These are phyloP conservation scores for Cardamine chenopodiifolia DNA, from an alignment of 345 rosid species.

Conservation along the genomic window DNA sequence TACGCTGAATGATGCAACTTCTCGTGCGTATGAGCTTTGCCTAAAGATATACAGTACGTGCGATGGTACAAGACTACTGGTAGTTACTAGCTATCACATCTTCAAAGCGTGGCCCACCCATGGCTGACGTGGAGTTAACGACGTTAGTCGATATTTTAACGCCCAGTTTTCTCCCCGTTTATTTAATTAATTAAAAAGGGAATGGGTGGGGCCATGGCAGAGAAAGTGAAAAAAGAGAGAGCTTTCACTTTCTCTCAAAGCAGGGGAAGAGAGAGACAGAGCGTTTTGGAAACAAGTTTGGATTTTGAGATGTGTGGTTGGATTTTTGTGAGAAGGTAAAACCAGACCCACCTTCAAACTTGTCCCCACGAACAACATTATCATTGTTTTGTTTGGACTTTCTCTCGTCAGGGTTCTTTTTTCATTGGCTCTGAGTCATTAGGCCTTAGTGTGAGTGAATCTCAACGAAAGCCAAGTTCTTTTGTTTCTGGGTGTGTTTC, in stretches of 20 bases:
- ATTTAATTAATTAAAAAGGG: not conserved
- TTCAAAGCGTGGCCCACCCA: not conserved
- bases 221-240: conserved; percentile 19
- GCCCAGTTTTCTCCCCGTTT: not conserved
- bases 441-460: conserved; percentile 31
- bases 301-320: conserved; percentile 41
- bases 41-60: not conserved
- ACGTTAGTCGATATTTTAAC: not conserved
- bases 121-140: conserved; percentile 15
- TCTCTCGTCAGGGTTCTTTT: conserved; percentile 12
- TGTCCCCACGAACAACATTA: conserved; percentile 23
- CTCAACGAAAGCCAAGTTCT: conserved; percentile 20
- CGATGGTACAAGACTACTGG: not conserved
- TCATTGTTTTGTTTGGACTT: conserved; percentile 25
- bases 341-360: conserved; percentile 44
- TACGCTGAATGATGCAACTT: conserved; percentile 14
- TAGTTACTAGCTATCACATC: not conserved
- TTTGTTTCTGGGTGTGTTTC: conserved; percentile 10
- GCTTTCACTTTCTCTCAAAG: conserved; percentile 27
- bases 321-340: conserved; percentile 43
- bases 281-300: conserved; percentile 34
- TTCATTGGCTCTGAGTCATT: conserved; percentile 6
- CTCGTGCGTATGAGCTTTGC: conserved; percentile 6
- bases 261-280: conserved; percentile 23
- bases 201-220: conserved; percentile 4